Base-by-base conservation (phyloP, 306 rosid genomes). In the Trifolium pratense region DNA sequence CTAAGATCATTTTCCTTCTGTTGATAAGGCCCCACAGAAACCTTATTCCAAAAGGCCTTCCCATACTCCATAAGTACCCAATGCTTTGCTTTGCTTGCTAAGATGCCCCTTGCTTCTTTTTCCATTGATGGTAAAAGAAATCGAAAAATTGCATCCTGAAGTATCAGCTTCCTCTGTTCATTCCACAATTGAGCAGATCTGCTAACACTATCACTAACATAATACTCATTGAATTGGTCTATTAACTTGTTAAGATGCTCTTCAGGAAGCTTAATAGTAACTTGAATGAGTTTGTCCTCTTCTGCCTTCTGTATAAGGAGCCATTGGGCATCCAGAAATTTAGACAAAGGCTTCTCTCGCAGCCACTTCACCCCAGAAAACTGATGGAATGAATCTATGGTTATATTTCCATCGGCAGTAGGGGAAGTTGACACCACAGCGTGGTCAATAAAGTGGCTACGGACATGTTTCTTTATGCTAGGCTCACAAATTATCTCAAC, bases 401-500 rank as follows among this genome's bases (percentile, higher is more conserved):
- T 82, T 39, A 53, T 70, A 79, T 86, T 87, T 67, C 99, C 99
- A 58, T 87, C 91, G 12, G 86, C 72, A 66, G 96, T 94, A 20
- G 99, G 99, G 78, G 86, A 83, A 3, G 99, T 94, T 46, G 97
- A 89, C 75, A 94, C 81, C 83, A 89, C 96, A 21, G 90, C 88
- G 25, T 84, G 88, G 57, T 91, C 99, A 87, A 94, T 88, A 75
- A 88, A 94, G 80, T 91, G 84, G 82, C 86, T 82, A 45, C 99
- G 89, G 45, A 94, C 97, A 83, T 91, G 87, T 68, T 94, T 94
- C 85, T 93, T 88, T 63, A 94, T 88, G 63, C 96, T 89, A 48
- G 99, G 99, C 79, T 94, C 99, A 80, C 97, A 94, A 79, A 96
- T 91, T 81, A 94, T 91, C 91, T 94, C 99, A 79, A 94, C 91